Evolutionary conservation across 2,329 filamentous ascomycete genomes (phyloP).

Genomic region (Trichoderma sp.): DNA sequence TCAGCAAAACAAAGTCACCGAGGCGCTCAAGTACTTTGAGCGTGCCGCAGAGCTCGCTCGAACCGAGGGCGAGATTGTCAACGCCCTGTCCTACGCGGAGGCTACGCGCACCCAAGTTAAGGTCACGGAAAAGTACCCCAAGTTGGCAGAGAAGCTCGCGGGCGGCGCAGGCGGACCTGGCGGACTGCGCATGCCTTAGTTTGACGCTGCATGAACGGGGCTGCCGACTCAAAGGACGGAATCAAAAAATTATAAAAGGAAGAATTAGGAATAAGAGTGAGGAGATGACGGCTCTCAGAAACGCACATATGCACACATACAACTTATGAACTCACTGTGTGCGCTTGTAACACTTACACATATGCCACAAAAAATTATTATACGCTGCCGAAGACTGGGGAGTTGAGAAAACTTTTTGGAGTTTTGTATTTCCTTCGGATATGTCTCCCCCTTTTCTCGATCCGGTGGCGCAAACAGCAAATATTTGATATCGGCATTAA

Average conservation of each 20-base stretch:
- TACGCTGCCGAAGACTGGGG: constrained; percentile 6
- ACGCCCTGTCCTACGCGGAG: constrained; percentile 95
- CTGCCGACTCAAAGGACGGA: background rate
- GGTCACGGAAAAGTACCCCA: constrained; percentile 84
- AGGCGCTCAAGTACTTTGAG: constrained; percentile 96
- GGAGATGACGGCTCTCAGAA: background rate
- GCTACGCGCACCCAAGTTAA: constrained; percentile 95
- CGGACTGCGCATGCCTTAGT: constrained; percentile 44
- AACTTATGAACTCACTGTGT: background rate
- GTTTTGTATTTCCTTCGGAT: background rate
- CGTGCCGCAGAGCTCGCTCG: constrained; percentile 90
- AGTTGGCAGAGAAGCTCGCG: constrained; percentile 71
- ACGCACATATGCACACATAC: constrained; percentile 13
- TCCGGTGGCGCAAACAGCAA: background rate
- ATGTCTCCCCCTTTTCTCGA: background rate
- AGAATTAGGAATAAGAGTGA: background rate
- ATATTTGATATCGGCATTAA: background rate
- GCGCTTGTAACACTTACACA: constrained; percentile 20
- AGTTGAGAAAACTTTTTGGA: constrained; percentile 18
- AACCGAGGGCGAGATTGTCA: constrained; percentile 94
- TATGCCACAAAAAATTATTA: background rate
- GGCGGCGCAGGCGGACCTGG: constrained; percentile 42
- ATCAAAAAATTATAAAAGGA: background rate
- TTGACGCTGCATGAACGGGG: background rate
- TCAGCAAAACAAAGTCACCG: constrained; percentile 95